Conservation (phyloP, 352 stramenopile species). For the Phytophthora ramorum region DNA sequence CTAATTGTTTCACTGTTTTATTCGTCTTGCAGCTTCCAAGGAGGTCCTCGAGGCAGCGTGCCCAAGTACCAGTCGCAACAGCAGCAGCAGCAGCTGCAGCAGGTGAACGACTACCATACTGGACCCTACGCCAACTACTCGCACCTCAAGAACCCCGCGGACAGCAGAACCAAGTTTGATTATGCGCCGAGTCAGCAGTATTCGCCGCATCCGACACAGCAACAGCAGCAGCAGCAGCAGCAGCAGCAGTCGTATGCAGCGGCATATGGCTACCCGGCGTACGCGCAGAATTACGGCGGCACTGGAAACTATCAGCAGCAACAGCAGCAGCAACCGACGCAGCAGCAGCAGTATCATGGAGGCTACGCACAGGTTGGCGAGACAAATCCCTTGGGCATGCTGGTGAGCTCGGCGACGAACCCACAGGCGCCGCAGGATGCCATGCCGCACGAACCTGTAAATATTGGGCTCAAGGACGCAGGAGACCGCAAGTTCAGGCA, state of each 20-base stretch:
- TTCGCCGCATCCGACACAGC: slow-evolving; percentile 25
- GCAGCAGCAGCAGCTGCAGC: slow-evolving; percentile 42
- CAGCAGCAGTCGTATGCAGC: slow-evolving; percentile 38
- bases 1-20: slow-evolving; percentile 9
- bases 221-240: slow-evolving; percentile 11
- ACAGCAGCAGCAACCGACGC: slow-evolving; percentile 34
- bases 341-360: slow-evolving; percentile 45
- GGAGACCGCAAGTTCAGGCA: slow-evolving; percentile 51
- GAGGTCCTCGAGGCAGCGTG: slow-evolving; percentile 19
- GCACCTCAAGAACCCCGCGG: slow-evolving; percentile 31
- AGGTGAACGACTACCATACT: slow-evolving; percentile 44
- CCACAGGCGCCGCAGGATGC: slow-evolving; percentile 38
- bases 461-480: slow-evolving; percentile 49
- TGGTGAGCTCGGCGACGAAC: slow-evolving; percentile 66
- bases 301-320: slow-evolving; percentile 42
- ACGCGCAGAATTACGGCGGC: slow-evolving; percentile 43
- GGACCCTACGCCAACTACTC: slow-evolving; percentile 39
- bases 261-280: slow-evolving; percentile 43
- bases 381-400: slow-evolving; percentile 54
- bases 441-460: slow-evolving; percentile 47
- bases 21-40: slow-evolving; percentile 38
- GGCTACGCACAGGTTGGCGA: slow-evolving; percentile 37
- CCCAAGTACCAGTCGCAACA: slow-evolving; percentile 43
- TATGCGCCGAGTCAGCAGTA: slow-evolving; percentile 38
- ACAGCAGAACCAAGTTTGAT: slow-evolving; percentile 41